phyloP scores from a whole-genome alignment of 257 asterid species.

The Vinca minor region DNA sequence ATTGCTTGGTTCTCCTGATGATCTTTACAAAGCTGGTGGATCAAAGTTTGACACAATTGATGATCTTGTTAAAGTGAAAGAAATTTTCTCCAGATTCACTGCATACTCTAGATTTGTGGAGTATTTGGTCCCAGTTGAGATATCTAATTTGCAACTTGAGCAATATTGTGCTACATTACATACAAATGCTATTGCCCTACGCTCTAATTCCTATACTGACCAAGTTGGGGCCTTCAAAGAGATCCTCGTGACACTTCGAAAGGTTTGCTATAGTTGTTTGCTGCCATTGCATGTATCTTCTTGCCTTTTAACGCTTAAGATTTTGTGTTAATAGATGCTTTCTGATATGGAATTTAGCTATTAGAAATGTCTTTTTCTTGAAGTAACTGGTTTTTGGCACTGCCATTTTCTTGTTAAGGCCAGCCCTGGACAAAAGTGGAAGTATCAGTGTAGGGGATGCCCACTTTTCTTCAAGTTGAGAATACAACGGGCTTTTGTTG shows the following conservation, averaged over 20 bases:
- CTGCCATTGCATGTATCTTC: constrained; percentile 14
- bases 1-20: constrained; percentile 36
- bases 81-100: constrained; percentile 28
- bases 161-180: constrained; percentile 69
- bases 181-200: constrained; percentile 38
- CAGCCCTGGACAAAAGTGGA: background rate
- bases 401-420: background rate
- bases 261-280: constrained; percentile 45
- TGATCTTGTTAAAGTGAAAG: constrained; percentile 40
- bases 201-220: constrained; percentile 50
- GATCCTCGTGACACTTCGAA: constrained; percentile 51
- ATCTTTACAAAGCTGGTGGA: constrained; percentile 33
- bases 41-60: constrained; percentile 35
- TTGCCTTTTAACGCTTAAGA: background rate
- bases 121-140: constrained; percentile 80
- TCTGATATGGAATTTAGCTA: background rate
- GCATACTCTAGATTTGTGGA: constrained; percentile 61
- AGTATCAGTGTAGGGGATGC: background rate
- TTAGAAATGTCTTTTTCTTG: background rate
- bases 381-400: background rate
- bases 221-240: constrained; percentile 57
- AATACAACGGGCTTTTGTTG: background rate
- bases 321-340: background rate
- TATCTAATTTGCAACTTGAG: constrained; percentile 81
- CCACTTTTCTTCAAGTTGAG: background rate